phyloP scores from a whole-genome alignment of 306 rosid genomes.

The Quercus mongolica region DNA sequence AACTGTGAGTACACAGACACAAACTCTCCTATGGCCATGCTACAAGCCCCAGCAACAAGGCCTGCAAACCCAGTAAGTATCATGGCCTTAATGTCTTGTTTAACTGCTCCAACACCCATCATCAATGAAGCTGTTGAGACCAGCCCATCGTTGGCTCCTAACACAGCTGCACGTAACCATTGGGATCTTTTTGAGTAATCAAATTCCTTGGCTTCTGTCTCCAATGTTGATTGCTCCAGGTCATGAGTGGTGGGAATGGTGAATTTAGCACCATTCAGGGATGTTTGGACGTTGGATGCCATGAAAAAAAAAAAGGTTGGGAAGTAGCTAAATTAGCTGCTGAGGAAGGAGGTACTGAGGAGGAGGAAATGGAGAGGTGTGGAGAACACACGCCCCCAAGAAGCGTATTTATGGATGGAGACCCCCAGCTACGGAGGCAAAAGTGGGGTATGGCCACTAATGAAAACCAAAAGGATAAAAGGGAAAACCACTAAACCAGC shows the following conservation, averaged over 20 bases:
- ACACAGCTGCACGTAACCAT: conserved; percentile 88
- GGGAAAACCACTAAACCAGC: neutral
- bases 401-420: conserved; percentile 67
- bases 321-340: neutral
- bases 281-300: conserved; percentile 36
- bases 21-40: conserved; percentile 97
- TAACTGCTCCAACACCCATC: conserved; percentile 96
- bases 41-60: conserved; percentile 81
- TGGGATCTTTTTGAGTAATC: conserved; percentile 91
- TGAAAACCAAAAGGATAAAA: conserved; percentile 10
- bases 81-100: conserved; percentile 78
- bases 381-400: conserved; percentile 69
- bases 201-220: conserved; percentile 40
- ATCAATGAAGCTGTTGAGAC: conserved; percentile 88
- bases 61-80: conserved; percentile 86
- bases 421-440: conserved; percentile 23
- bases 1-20: conserved; percentile 89
- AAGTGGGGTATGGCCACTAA: conserved; percentile 52
- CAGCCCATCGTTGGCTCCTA: conserved; percentile 93
- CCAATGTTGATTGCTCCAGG: conserved; percentile 46
- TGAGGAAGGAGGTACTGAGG: neutral
- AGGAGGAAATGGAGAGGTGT: conserved; percentile 42
- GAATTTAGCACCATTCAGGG: conserved; percentile 31
- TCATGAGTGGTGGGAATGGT: conserved; percentile 25
- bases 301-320: conserved; percentile 5